A percentile compares a stretch with the other conserved stretches of the same genome.
These are phyloP conservation scores for Liriodendron chinense DNA, from an alignment of 164 flowering plant genomes.

Conservation along the genomic window DNA sequence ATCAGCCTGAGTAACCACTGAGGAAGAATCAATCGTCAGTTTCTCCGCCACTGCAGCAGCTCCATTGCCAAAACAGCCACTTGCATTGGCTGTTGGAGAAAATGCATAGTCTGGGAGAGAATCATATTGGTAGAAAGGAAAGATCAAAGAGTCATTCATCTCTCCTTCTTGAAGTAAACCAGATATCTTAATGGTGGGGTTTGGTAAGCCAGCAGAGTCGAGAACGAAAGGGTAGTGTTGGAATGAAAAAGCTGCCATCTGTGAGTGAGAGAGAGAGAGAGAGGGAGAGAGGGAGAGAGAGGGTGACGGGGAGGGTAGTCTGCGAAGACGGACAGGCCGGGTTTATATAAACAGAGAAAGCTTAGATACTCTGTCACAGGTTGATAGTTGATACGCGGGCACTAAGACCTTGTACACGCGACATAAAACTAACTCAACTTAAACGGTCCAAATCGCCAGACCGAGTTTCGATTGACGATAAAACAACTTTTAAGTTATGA, in stretches of 20 bases:
- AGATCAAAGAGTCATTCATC: constrained; percentile 11
- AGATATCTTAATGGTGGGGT: constrained; percentile 24
- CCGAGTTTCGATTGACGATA: too few relatives aligned
- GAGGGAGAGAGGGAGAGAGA: neutral
- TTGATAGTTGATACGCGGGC: neutral
- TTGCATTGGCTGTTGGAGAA: constrained; percentile 13
- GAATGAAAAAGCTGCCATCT: constrained; percentile 71
- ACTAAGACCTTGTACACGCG: neutral
- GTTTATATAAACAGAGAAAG: too few relatives aligned
- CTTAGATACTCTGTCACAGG: neutral
- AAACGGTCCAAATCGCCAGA: neutral
- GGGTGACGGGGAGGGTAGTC: too few relatives aligned
- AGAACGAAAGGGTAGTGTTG: constrained; percentile 40
- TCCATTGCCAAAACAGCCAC: constrained; percentile 4
- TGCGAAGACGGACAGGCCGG: neutral
- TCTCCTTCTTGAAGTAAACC: constrained; percentile 20
- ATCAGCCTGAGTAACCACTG: constrained; percentile 25
- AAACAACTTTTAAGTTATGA: too few relatives aligned
- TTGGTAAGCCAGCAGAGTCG: constrained; percentile 36
- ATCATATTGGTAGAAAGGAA: constrained; percentile 27
- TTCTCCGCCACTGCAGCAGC: neutral
- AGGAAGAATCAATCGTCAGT: constrained; percentile 1
- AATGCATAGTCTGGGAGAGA: constrained; percentile 2
- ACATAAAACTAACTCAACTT: neutral
- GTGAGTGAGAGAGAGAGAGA: neutral